Evolutionary conservation across 345 rosid genomes (phyloP), one percentile per base, ranked within the genome.

Genomic region (Erucastrum elatum): DNA sequence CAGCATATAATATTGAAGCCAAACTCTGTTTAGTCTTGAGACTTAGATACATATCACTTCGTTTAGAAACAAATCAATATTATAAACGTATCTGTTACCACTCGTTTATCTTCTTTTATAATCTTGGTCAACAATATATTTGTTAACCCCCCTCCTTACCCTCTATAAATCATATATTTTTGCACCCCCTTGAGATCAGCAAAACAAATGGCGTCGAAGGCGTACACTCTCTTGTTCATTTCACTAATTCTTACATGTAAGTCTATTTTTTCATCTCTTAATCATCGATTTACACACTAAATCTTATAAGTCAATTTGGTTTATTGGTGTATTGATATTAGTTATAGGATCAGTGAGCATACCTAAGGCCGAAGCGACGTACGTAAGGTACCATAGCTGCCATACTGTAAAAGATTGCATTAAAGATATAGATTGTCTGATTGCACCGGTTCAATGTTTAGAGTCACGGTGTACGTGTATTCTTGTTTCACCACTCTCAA

Each of bases 161-260:
- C 1, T 71, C 46, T 71, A 70, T 56, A 34, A 58, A 72, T 60
- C 58, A 7, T 4, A 7, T 59, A 13, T 6, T 35, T 60, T 27
- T 39, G n/a, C 53, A 69, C 9, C 12, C n/a, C 63, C 30, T 70
- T 15, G 21, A 70, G 61, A 31, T 67, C 44, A 77, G 9, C 46
- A 35, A 65, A 30, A 56, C 15, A 66, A 65, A 72, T 78, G 82
- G 73, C 68, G 6, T 72, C 68, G 10, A 78, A 66, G 44, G 55
- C 44, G 21, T 58, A 44, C 26, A 44, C 21, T 13, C n/a, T 78
- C n/a, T 12, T 78, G 0, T 2, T 72, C 4, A 46, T 78, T 59
- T 66, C 73, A n/a, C 41, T 78, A 33, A 17, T 78, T n/a, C n/a
- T 72, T 25, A 44, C 73, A 56, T 44, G 77, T 66, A 78, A 59